Conservation (phyloP, 306 rosid genomes). For the Vigna reflexopilosa region DNA sequence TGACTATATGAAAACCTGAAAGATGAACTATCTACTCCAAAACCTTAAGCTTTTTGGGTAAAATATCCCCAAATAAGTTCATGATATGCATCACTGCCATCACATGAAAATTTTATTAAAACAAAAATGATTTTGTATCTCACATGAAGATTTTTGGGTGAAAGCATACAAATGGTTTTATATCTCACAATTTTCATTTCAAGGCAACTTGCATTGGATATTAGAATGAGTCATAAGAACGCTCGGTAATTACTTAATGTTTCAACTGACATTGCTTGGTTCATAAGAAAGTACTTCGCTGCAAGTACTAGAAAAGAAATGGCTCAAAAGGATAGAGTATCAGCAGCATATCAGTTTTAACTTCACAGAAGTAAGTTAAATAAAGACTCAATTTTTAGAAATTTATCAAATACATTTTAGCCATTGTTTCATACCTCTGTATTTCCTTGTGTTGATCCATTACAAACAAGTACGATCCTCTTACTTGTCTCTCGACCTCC, state of each 20-base stretch:
- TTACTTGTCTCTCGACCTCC: conserved; percentile 75
- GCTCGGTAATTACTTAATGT: conserved; percentile 6
- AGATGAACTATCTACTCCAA: neutral
- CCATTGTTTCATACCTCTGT: conserved; percentile 56
- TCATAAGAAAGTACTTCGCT: conserved; percentile 16
- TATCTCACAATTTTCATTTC: neutral
- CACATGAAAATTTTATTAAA: no score
- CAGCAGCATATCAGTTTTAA: conserved; percentile 24
- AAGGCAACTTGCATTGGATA: conserved; percentile 3
- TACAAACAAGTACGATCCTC: conserved; percentile 77
- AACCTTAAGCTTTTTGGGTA: neutral
- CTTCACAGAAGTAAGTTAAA: conserved; percentile 28
- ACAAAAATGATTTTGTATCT: no score
- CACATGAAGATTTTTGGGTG: neutral
- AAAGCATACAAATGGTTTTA: neutral
- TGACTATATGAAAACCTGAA: neutral
- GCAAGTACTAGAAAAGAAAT: conserved; percentile 26
- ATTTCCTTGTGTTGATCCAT: conserved; percentile 69
- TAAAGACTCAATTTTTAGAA: neutral
- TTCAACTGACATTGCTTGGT: neutral
- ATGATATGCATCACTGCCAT: no score
- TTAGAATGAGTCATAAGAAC: conserved; percentile 18
- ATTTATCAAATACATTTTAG: conserved; percentile 35
- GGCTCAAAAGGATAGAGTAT: neutral
- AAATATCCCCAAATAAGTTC: no score